Evolutionary conservation across 2,329 filamentous ascomycete genomes (phyloP).

Genomic region (Cladosporium sp.): DNA sequence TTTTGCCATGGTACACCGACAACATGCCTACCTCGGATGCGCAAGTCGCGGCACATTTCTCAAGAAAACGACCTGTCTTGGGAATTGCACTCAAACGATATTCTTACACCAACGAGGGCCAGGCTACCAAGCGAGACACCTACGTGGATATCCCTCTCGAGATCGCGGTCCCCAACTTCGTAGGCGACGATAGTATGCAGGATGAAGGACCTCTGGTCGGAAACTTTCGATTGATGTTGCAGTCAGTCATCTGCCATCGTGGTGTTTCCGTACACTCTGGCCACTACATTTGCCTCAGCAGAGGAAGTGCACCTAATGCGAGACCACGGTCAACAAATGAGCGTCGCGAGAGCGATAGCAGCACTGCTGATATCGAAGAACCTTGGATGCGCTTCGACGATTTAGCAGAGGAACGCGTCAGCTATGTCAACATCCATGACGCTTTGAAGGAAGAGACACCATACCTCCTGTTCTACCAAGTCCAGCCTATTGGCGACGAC

Average conservation of each 20-base stretch:
- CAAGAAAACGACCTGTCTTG: slow-evolving; percentile 73
- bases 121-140: slow-evolving; percentile 68
- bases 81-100: slow-evolving; percentile 94
- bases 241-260: slow-evolving; percentile 88
- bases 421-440: slow-evolving; percentile 69
- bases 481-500: slow-evolving; percentile 77
- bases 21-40: slow-evolving; percentile 61
- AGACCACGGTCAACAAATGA: slow-evolving; percentile 48
- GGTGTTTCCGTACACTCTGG: slow-evolving; percentile 81
- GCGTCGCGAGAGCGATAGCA: slow-evolving; percentile 33
- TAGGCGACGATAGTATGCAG: slow-evolving; percentile 69
- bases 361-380: slow-evolving; percentile 61
- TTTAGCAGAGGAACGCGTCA: slow-evolving; percentile 66
- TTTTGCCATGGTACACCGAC: slow-evolving; percentile 88
- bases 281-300: slow-evolving; percentile 83
- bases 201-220: slow-evolving; percentile 65
- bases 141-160: slow-evolving; percentile 89
- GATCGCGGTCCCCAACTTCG: slow-evolving; percentile 79
- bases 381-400: slow-evolving; percentile 94
- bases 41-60: slow-evolving; percentile 85
- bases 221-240: slow-evolving; percentile 90
- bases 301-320: slow-evolving; percentile 55
- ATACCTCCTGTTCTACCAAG: slow-evolving; percentile 92
- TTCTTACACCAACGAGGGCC: slow-evolving; percentile 64
- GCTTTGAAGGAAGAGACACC: slow-evolving; percentile 83